phyloP scores from a whole-genome alignment of 2,329 filamentous ascomycete genomes.

The Tolypocladium tropicale region DNA sequence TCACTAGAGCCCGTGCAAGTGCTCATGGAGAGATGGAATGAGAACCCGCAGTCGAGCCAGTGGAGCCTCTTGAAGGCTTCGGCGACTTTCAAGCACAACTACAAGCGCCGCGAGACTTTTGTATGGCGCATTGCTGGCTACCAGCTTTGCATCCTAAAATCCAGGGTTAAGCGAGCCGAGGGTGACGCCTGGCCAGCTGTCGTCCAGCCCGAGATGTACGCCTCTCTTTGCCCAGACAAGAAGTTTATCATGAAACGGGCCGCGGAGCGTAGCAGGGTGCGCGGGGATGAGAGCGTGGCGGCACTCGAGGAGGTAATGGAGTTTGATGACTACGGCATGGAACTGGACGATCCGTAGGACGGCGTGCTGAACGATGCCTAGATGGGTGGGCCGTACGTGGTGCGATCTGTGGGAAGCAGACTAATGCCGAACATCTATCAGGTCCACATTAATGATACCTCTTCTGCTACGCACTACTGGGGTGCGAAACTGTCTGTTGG shows the following conservation, averaged over 20 bases:
- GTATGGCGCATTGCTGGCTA: slow-evolving; percentile 37
- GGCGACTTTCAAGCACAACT: slow-evolving; percentile 30
- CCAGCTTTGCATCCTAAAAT: slow-evolving; percentile 39
- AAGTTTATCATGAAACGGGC: slow-evolving; percentile 13
- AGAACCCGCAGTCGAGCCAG: slow-evolving; percentile 16
- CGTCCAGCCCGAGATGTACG: slow-evolving; percentile 26
- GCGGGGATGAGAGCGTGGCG: slow-evolving; percentile 12
- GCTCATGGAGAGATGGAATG: slow-evolving; percentile 16
- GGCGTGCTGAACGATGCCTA: not conserved
- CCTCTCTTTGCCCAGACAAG: slow-evolving; percentile 24
- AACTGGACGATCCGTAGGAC: not conserved
- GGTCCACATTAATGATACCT: not conserved
- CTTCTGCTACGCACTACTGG: too few relatives aligned
- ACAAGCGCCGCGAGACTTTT: slow-evolving; percentile 18
- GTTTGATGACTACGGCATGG: slow-evolving; percentile 15
- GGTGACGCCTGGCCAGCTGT: slow-evolving; percentile 12
- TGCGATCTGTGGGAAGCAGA: too few relatives aligned
- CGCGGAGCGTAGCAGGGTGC: slow-evolving; percentile 7
- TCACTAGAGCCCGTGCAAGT: slow-evolving; percentile 13
- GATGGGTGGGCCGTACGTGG: not conserved
- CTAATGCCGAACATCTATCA: not conserved
- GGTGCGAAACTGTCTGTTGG: too few relatives aligned
- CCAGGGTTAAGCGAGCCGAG: slow-evolving; percentile 8
- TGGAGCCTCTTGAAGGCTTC: slow-evolving; percentile 45
- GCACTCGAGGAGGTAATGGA: slow-evolving; percentile 16